phyloP scores from a whole-genome alignment of 768 basidiomycete species.

The Suillus hirtellus region DNA sequence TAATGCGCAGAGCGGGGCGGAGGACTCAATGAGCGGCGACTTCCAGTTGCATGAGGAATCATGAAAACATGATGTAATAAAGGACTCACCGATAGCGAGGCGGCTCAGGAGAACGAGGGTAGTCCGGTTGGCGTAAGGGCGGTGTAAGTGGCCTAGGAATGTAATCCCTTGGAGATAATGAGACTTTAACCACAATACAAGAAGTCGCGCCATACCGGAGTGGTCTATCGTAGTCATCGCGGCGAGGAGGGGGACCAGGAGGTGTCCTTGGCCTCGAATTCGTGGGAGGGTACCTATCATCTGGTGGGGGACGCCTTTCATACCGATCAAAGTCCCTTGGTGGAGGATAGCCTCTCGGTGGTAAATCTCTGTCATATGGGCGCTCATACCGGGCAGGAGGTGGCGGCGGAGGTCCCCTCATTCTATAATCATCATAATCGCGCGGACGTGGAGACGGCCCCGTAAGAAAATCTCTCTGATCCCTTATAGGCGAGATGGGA shows the following conservation, averaged over 20 bases:
- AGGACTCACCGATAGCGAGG: constrained; percentile 40
- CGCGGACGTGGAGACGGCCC: constrained; percentile 47
- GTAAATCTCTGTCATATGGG: constrained; percentile 44
- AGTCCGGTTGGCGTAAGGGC: constrained; percentile 49
- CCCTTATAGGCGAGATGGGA: constrained; percentile 62
- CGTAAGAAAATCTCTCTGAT: constrained; percentile 64
- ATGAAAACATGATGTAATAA: constrained; percentile 6
- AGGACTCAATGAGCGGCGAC: constrained; percentile 74
- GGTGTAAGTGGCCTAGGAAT: constrained; percentile 55
- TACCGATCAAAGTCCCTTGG: constrained; percentile 62
- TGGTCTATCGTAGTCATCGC: constrained; percentile 67
- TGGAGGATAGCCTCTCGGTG: constrained; percentile 55
- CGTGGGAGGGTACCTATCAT: constrained; percentile 40
- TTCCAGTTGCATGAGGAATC: constrained; percentile 24
- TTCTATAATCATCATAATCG: constrained; percentile 72
- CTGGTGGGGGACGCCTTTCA: constrained; percentile 49
- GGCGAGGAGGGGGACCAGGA: constrained; percentile 53
- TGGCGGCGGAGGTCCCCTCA: constrained; percentile 48
- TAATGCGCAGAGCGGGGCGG: constrained; percentile 52
- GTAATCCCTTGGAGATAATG: constrained; percentile 49
- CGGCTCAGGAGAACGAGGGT: constrained; percentile 47
- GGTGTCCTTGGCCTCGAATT: constrained; percentile 53
- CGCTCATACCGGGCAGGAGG: constrained; percentile 59
- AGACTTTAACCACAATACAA: constrained; percentile 10
- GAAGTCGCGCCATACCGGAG: constrained; percentile 46